phyloP scores from a whole-genome alignment of 2,329 filamentous ascomycete genomes.

The Fonsecaea pedrosoi region DNA sequence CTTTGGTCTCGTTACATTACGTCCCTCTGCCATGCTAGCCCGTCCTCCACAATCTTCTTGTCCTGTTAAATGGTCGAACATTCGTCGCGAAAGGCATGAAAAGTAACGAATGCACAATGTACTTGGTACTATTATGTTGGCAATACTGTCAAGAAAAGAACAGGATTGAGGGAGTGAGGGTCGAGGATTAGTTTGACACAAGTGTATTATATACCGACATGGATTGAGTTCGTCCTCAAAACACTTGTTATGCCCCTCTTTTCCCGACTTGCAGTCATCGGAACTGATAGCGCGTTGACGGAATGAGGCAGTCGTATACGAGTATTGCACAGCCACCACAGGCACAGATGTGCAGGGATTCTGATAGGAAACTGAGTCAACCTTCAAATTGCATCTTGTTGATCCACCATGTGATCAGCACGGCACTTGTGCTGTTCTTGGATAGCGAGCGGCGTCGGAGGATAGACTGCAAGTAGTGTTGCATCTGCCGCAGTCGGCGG shows the following conservation, averaged over 20 bases:
- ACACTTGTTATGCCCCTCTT: too few species aligned
- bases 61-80: too few species aligned
- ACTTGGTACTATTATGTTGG: too few species aligned
- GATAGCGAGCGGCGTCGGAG: background rate
- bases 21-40: constrained; percentile 31
- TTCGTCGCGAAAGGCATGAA: too few species aligned
- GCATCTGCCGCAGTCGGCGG: background rate
- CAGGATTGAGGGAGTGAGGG: too few species aligned
- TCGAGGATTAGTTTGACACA: too few species aligned
- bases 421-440: background rate
- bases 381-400: constrained; percentile 9
- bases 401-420: constrained; percentile 11
- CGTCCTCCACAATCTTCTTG: constrained; percentile 6
- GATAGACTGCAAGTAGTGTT: background rate
- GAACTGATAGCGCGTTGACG: background rate
- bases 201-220: too few species aligned
- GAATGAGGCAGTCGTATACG: background rate
- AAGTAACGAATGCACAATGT: too few species aligned
- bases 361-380: background rate
- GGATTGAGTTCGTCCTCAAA: too few species aligned
- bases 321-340: background rate
- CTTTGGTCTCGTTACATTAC: constrained; percentile 34
- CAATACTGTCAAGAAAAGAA: too few species aligned
- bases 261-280: background rate
- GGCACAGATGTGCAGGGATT: background rate